phyloP scores from a whole-genome alignment of 495 filamentous ascomycete genomes.

The Amniculicola lignicola region DNA sequence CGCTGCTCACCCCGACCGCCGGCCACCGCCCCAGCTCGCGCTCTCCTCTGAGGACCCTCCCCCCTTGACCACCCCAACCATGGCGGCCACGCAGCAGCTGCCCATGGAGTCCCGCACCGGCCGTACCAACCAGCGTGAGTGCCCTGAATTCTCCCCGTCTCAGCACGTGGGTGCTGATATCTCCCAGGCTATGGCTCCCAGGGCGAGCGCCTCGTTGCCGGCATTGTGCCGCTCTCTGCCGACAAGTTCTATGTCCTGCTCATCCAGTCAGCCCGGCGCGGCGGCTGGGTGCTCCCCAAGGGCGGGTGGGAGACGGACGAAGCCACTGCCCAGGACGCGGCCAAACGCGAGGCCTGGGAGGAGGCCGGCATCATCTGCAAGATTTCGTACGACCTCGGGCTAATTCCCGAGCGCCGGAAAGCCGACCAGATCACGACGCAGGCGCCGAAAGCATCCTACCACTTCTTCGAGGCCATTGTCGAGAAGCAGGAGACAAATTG shows the following conservation, averaged over 20 bases:
- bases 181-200: constrained; percentile 77
- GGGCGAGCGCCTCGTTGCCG: constrained; percentile 93
- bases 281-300: constrained; percentile 94
- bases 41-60: not conserved
- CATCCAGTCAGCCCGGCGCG: constrained; percentile 84
- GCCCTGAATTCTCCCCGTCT: not conserved
- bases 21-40: not conserved
- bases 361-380: constrained; percentile 87
- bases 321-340: constrained; percentile 62
- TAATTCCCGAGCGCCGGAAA: constrained; percentile 73
- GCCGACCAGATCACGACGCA: constrained; percentile 58
- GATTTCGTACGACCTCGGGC: constrained; percentile 76
- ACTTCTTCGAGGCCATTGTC: constrained; percentile 85
- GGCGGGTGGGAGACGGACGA: constrained; percentile 98
- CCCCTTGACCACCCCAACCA: constrained; percentile 7
- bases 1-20: not conserved
- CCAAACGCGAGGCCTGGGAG: constrained; percentile 90
- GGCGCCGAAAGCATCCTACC: constrained; percentile 73
- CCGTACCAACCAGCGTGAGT: constrained; percentile 52
- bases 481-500: constrained; percentile 77
- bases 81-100: constrained; percentile 36
- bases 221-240: constrained; percentile 77
- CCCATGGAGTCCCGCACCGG: constrained; percentile 49
- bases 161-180: constrained; percentile 1
- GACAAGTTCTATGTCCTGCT: constrained; percentile 81